Conservation (phyloP, 768 basidiomycete species). For the Candolleomyces efflorescens region DNA sequence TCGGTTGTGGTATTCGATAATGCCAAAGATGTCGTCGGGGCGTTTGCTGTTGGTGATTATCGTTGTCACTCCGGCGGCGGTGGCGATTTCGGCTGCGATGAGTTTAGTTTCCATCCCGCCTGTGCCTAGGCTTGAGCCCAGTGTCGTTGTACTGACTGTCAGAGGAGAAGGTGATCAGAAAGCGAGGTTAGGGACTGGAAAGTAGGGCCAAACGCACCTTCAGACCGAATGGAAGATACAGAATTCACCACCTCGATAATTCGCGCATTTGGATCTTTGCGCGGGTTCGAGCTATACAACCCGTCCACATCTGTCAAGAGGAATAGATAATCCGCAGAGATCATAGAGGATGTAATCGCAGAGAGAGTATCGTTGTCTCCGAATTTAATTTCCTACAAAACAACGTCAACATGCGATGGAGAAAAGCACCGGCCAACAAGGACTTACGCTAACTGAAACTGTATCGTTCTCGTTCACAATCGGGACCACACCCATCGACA, state of each 20-base stretch:
- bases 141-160: constrained; percentile 85
- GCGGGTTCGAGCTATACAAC: constrained; percentile 91
- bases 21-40: constrained; percentile 68
- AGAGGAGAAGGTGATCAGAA: background rate
- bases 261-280: constrained; percentile 80
- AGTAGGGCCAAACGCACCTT: constrained; percentile 50
- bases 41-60: constrained; percentile 83
- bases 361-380: constrained; percentile 99
- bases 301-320: constrained; percentile 96
- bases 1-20: constrained; percentile 71
- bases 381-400: constrained; percentile 92
- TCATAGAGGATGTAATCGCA: constrained; percentile 95
- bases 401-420: background rate
- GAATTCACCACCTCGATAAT: constrained; percentile 82
- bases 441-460: constrained; percentile 89
- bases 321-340: constrained; percentile 96
- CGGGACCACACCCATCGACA: constrained; percentile 93
- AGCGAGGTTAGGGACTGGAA: background rate
- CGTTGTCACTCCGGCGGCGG: constrained; percentile 90
- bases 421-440: background rate
- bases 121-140: constrained; percentile 91
- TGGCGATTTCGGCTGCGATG: constrained; percentile 97
- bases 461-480: constrained; percentile 99
- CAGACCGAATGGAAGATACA: constrained; percentile 69
- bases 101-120: constrained; percentile 99